Base-by-base conservation (phyloP, 331 rosid genomes). In the Pyrus hybrid region DNA sequence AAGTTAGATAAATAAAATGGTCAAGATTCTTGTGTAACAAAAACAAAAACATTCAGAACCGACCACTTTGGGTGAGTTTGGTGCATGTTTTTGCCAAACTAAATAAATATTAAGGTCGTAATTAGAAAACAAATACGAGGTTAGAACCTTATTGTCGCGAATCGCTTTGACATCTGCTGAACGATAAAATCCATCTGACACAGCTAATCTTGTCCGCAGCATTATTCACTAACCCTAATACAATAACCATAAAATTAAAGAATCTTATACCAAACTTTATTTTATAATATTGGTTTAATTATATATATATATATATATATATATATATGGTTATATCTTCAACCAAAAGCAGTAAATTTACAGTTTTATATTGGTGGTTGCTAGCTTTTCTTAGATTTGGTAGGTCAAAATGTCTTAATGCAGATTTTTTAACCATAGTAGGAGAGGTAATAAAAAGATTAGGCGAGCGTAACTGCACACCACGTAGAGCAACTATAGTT, bases 171-270 rank as follows among this genome's bases (percentile, higher is more conserved):
- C 76, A 76, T 71, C 54, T 58, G 75, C 54, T 23, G 37, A 25
- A 70, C 58, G 71, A 22, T 63, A 26, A 28, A 57, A 64, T 76
- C 73, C 63, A 66, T 70, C 83, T 74, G 77, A 45, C 85, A 64
- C 85, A 69, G 51, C 80, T 60, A 28, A 63, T 37, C 43, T 43
- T 78, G 82, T 74, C 80, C 43, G 20, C 68, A 64, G 67, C 72
- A 28, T 68, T 49, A 63, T 73, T 26, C 73, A 41, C 18, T 12
- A 20, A n/a, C 8, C 20, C 51, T 6, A 68, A 13, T 53, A 67
- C 43, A 37, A 37, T 37, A 37, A 9, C 43, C 13, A 37, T 37
- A 37, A 37, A 35, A 37, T 37, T 8, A 37, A 37, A 0, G 43
- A 37, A 37, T 37, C 68, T 72, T 32, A 43, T 43, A 43, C n/a